Evolutionary conservation across 768 basidiomycete genomes (phyloP).

Genomic region (Lactarius deliciosus): DNA sequence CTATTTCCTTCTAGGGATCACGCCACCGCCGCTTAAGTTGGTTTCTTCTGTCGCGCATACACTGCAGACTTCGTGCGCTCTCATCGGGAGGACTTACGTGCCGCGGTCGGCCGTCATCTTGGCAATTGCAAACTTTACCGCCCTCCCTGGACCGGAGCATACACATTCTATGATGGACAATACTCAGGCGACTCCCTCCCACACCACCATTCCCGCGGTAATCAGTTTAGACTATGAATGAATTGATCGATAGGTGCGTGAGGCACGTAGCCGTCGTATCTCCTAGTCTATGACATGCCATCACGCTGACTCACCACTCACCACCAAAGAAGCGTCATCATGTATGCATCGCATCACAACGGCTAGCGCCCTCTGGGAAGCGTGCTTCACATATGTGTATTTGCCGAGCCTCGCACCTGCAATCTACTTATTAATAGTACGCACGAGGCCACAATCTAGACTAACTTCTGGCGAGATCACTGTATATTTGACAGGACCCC

Average conservation of each 20-base stretch:
- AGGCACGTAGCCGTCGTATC: slow-evolving; percentile 5
- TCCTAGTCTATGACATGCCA: slow-evolving; percentile 6
- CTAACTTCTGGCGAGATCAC: background rate
- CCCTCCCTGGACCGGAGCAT: background rate
- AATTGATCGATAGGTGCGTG: background rate
- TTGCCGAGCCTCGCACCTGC: background rate
- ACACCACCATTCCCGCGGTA: slow-evolving; percentile 10
- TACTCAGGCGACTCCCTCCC: background rate
- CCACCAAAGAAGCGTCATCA: slow-evolving; percentile 8
- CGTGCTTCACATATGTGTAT: background rate
- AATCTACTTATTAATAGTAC: background rate
- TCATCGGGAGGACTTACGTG: slow-evolving; percentile 5
- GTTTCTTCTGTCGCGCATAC: background rate
- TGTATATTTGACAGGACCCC: background rate
- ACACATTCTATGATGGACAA: background rate
- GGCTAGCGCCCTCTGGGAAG: background rate
- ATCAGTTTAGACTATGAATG: background rate
- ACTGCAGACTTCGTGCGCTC: background rate
- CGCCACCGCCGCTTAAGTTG: slow-evolving; percentile 1
- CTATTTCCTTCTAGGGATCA: slow-evolving; percentile 2
- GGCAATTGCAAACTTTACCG: background rate
- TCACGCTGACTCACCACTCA: slow-evolving; percentile 1
- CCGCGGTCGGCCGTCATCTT: background rate
- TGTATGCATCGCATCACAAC: background rate
- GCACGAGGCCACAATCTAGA: background rate